Evolutionary conservation across 2,329 filamentous ascomycete genomes (phyloP), one percentile per base, ranked within the genome.

Genomic region (Fusarium nisikadoi): DNA sequence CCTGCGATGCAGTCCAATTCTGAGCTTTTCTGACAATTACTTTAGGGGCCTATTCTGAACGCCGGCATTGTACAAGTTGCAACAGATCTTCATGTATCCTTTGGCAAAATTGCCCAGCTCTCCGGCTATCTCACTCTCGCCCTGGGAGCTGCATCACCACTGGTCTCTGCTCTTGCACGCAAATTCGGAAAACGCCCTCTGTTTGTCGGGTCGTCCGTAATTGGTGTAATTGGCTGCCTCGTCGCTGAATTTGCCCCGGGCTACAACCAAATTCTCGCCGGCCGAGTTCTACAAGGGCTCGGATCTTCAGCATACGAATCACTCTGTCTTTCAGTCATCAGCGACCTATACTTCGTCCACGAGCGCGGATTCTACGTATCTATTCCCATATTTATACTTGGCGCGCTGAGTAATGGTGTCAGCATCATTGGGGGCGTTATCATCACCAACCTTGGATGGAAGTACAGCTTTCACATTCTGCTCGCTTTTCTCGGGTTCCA

Each of bases 111-210:
- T 17, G 54, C 65, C 35, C 53, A 63, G 23, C 59, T 68, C 35
- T 49, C 29, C 38, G 65, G 65, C 11, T 68, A 68, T 27, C 23
- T 63, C n/a, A 35, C 55, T 13, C 54, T 63, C 9, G 54, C 43
- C 16, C 25, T 63, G 9, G 59, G 53, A 17, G 65, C 59, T n/a
- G 53, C 39, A 6, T 57, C 53, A 8, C 65, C 65, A 9, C 31
- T 50, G n/a, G 54, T 49, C 16, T 68, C 65, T 10, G 59, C 65
- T 25, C 39, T 68, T 43, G 35, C 59, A 16, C 59, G 54, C 17
- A 68, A 68, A 31, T 68, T 55, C 36, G 65, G 65, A 20, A 68
- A 68, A 17, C 65, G 65, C 31, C 65, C 65, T 19, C 59, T 64
- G 3, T 68, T 59, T 36, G 47, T 68, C 20, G 29, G 59, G 6